These are phyloP conservation scores for Cruciata laevipes DNA, from an alignment of 257 asterid species.

Conservation along the genomic window DNA sequence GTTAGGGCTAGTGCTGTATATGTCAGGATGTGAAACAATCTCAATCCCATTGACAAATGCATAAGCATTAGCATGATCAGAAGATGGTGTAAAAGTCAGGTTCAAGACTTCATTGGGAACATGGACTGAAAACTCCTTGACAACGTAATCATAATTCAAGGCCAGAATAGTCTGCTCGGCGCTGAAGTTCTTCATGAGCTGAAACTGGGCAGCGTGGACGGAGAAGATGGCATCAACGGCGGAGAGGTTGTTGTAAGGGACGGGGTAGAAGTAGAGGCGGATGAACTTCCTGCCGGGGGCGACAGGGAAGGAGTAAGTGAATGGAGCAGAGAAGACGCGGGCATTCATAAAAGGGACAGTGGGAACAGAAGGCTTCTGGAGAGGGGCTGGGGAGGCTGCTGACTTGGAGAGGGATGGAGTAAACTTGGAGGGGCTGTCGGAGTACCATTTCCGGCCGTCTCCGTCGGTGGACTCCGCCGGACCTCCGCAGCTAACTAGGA, in stretches of 20 bases:
- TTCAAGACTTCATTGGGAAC: constrained; percentile 37
- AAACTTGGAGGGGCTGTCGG: constrained; percentile 69
- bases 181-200: constrained; percentile 68
- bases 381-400: constrained; percentile 40
- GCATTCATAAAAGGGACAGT: constrained; percentile 82
- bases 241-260: constrained; percentile 46
- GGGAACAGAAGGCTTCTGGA: constrained; percentile 74
- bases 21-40: constrained; percentile 80
- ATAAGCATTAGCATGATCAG: constrained; percentile 34
- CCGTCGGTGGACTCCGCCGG: constrained; percentile 50
- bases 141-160: constrained; percentile 53
- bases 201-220: constrained; percentile 44
- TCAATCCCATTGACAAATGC: constrained; percentile 86
- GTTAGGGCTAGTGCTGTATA: constrained; percentile 50
- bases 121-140: constrained; percentile 68
- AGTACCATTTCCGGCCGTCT: constrained; percentile 68
- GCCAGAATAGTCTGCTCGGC: constrained; percentile 60
- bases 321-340: constrained; percentile 59
- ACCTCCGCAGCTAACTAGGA: constrained; percentile 82
- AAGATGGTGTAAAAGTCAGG: constrained; percentile 58
- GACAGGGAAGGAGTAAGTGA: constrained; percentile 78
- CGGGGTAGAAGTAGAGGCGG: constrained; percentile 79
- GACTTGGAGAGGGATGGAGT: constrained; percentile 40
- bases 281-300: constrained; percentile 72
- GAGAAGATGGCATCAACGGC: constrained; percentile 55